Conservation (phyloP, 2,329 filamentous ascomycete species). For the Penicillium sp. region DNA sequence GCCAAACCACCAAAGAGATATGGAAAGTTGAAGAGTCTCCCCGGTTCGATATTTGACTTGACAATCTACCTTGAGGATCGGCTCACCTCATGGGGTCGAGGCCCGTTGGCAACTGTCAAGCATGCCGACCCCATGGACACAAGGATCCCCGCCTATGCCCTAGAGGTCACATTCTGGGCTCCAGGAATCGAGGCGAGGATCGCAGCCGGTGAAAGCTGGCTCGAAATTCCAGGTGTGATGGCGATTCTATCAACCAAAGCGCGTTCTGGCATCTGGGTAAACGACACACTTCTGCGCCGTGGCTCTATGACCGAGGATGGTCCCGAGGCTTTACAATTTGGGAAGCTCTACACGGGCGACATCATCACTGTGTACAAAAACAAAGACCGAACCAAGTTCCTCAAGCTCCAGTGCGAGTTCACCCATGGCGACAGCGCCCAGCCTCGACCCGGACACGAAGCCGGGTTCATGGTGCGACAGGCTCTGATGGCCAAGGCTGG, state of each 20-base stretch:
- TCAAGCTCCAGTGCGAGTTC: constrained; percentile 49
- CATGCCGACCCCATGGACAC: constrained; percentile 64
- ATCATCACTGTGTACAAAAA: constrained; percentile 68
- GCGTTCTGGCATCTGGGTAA: constrained; percentile 72
- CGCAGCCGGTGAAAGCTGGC: constrained; percentile 58
- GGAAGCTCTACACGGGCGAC: constrained; percentile 74
- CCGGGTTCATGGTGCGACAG: constrained; percentile 43
- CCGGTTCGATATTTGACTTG: constrained; percentile 64
- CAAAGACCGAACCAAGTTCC: constrained; percentile 36
- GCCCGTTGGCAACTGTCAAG: constrained; percentile 64
- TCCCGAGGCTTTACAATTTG: constrained; percentile 56
- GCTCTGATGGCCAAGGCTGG: constrained; percentile 35
- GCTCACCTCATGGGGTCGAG: constrained; percentile 75
- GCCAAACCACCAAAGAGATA: constrained; percentile 47
- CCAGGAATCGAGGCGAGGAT: constrained; percentile 63
- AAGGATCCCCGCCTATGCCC: constrained; percentile 76
- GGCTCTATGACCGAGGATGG: constrained; percentile 55
- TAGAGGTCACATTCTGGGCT: constrained; percentile 74
- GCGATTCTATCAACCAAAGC: constrained; percentile 78
- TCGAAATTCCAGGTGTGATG: constrained; percentile 56
- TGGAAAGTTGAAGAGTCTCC: constrained; percentile 65
- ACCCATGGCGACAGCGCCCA: constrained; percentile 48
- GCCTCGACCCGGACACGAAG: constrained; percentile 42
- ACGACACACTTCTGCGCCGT: constrained; percentile 64
- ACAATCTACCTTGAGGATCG: constrained; percentile 66